Conservation (phyloP, 768 basidiomycete species). For the Agrocybe pediades region DNA sequence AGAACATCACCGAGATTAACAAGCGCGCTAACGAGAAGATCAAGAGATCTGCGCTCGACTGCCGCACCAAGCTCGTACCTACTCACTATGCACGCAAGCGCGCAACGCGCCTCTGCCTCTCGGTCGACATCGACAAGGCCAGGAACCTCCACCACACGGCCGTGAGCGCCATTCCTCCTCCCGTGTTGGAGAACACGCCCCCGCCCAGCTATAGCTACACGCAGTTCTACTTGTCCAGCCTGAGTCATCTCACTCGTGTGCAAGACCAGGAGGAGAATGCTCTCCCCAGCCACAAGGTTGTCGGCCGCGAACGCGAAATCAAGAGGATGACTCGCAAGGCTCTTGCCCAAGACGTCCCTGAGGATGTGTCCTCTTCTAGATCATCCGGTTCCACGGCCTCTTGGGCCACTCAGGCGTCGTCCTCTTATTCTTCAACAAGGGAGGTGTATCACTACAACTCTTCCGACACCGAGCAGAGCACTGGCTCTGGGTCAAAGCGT, state of each 20-base stretch:
- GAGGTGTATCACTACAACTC: too few relatives aligned
- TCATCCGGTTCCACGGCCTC: constrained; percentile 9
- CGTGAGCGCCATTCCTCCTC: constrained; percentile 37
- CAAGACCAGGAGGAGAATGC: background rate
- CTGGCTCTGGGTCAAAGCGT: too few relatives aligned
- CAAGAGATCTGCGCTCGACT: constrained; percentile 36
- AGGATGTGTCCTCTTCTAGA: background rate
- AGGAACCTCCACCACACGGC: constrained; percentile 35
- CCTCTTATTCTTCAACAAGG: background rate
- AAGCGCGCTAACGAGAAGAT: constrained; percentile 41
- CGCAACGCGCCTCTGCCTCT: constrained; percentile 45
- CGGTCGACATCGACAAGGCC: constrained; percentile 44
- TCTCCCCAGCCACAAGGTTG: background rate
- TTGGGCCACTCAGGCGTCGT: constrained; percentile 5
- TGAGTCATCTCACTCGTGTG: background rate
- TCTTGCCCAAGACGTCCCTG: constrained; percentile 20
- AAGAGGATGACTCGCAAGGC: constrained; percentile 17
- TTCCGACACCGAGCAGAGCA: too few relatives aligned
- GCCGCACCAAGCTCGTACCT: constrained; percentile 34
- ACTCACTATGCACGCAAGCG: constrained; percentile 51
- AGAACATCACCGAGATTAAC: constrained; percentile 41
- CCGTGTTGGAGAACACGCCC: constrained; percentile 16
- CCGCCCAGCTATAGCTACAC: background rate
- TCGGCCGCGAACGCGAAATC: constrained; percentile 6
- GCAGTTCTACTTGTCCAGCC: background rate